Evolutionary conservation across 1,284 basidiomycete species (phyloP).

Genomic region (Microbotryum scabiosae): DNA sequence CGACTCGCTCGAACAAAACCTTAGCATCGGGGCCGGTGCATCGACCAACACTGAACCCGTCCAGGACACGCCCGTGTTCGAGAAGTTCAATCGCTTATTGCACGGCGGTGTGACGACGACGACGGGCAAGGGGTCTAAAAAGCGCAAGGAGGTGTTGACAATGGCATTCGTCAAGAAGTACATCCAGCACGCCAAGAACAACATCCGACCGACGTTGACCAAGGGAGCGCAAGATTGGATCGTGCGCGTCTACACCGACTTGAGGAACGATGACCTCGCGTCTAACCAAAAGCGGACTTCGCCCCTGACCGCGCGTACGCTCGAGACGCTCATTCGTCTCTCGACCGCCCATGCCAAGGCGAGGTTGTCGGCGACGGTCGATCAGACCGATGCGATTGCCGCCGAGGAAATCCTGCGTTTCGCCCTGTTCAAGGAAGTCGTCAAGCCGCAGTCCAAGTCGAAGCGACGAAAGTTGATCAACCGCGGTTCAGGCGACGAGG

Average conservation of each 20-base stretch:
- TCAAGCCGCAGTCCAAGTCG: conserved; percentile 54
- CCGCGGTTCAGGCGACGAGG: conserved; percentile 44
- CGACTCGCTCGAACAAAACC: conserved; percentile 78
- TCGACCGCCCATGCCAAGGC: conserved; percentile 97
- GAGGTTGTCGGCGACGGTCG: conserved; percentile 75
- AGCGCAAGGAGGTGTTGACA: conserved; percentile 73
- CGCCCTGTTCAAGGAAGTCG: conserved; percentile 95
- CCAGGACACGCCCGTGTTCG: conserved; percentile 70
- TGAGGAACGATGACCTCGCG: conserved; percentile 87
- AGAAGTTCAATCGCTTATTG: conserved; percentile 92
- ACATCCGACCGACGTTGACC: conserved; percentile 72
- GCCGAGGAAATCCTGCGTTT: conserved; percentile 95
- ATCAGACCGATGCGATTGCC: conserved; percentile 74
- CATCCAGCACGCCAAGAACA: conserved; percentile 92
- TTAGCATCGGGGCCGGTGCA: conserved; percentile 59
- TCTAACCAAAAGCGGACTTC: conserved; percentile 93
- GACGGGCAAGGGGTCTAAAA: conserved; percentile 43
- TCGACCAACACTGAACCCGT: conserved; percentile 43
- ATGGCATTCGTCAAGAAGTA: conserved; percentile 98
- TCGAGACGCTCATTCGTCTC: conserved; percentile 97
- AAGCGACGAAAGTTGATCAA: conserved; percentile 39
- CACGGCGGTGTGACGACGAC: conserved; percentile 65
- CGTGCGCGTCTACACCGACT: conserved; percentile 79
- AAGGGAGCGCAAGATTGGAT: conserved; percentile 93
- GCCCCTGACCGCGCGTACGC: conserved; percentile 93